phyloP scores from a whole-genome alignment of 1,284 basidiomycete species.

The Testicularia cyperi region DNA sequence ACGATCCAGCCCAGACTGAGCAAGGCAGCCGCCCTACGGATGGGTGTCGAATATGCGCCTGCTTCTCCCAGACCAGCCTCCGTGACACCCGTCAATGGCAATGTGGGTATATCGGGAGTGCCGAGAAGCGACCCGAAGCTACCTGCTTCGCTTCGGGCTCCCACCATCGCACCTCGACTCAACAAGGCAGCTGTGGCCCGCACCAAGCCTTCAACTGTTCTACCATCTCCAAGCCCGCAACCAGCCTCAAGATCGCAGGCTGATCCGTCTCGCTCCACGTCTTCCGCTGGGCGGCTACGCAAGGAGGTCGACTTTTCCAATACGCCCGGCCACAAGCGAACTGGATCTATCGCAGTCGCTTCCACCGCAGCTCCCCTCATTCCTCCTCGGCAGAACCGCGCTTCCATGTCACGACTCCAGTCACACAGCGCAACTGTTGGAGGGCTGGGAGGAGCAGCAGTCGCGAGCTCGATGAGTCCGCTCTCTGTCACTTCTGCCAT shows the following conservation, averaged over 20 bases:
- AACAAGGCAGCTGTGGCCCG: constrained; percentile 42
- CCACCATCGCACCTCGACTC: constrained; percentile 33
- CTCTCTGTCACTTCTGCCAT: too few relatives aligned
- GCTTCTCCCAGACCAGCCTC: neutral
- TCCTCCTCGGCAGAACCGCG: constrained; percentile 25
- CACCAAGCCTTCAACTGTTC: neutral
- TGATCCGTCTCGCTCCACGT: neutral
- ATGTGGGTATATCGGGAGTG: constrained; percentile 38
- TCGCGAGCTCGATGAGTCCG: too few relatives aligned
- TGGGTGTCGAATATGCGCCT: constrained; percentile 46
- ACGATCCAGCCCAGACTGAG: constrained; percentile 76
- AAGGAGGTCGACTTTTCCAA: constrained; percentile 38
- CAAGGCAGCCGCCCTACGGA: constrained; percentile 72
- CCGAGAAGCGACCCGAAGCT: constrained; percentile 10
- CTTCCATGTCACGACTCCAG: constrained; percentile 6
- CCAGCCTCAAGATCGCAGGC: neutral
- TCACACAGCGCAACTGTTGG: too few relatives aligned
- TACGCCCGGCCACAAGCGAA: constrained; percentile 42
- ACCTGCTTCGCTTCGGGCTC: constrained; percentile 25
- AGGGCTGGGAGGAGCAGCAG: too few relatives aligned
- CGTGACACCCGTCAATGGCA: too few relatives aligned
- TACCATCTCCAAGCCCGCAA: neutral
- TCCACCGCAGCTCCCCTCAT: constrained; percentile 18
- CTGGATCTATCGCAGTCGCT: constrained; percentile 7
- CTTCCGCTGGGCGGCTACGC: constrained; percentile 1